These are phyloP conservation scores for Bondarzewia mesenterica DNA, from an alignment of 1,284 basidiomycete species.

Conservation along the genomic window DNA sequence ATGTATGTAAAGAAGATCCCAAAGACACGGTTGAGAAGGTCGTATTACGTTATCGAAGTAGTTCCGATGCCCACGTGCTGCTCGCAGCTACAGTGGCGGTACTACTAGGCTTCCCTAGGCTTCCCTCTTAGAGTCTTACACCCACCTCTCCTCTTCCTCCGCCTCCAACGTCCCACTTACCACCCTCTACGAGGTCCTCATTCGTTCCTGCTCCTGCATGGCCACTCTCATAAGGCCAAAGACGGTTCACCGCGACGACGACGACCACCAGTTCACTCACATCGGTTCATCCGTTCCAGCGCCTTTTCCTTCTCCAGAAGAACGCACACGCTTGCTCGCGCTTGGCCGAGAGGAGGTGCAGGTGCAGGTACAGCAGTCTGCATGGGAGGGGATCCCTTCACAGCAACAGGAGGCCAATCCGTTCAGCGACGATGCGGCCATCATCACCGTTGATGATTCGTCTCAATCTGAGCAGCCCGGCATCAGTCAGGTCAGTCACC, in stretches of 20 bases:
- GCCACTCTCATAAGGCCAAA: constrained; percentile 4
- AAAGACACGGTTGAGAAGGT: too few relatives aligned
- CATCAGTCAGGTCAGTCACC: background rate
- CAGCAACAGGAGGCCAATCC: background rate
- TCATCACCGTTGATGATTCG: background rate
- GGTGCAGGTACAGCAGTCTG: background rate
- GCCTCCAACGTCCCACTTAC: too few relatives aligned
- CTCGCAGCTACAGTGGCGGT: too few relatives aligned
- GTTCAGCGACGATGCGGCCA: background rate
- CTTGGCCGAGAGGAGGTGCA: background rate
- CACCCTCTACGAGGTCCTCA: too few relatives aligned
- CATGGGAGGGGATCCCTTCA: background rate
- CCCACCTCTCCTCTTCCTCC: too few relatives aligned
- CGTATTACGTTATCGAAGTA: too few relatives aligned
- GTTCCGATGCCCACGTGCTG: too few relatives aligned
- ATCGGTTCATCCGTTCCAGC: background rate
- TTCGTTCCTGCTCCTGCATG: constrained; percentile 1
- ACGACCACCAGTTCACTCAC: constrained; percentile 1
- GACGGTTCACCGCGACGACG: background rate
- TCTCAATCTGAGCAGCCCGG: background rate
- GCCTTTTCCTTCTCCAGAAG: constrained; percentile 4
- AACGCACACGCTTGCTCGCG: background rate
- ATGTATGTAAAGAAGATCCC: too few relatives aligned
- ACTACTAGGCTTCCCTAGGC: too few relatives aligned
- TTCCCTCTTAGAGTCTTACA: too few relatives aligned